Conservation (phyloP, 345 rosid genomes). For the Boechera divaricarpa region DNA sequence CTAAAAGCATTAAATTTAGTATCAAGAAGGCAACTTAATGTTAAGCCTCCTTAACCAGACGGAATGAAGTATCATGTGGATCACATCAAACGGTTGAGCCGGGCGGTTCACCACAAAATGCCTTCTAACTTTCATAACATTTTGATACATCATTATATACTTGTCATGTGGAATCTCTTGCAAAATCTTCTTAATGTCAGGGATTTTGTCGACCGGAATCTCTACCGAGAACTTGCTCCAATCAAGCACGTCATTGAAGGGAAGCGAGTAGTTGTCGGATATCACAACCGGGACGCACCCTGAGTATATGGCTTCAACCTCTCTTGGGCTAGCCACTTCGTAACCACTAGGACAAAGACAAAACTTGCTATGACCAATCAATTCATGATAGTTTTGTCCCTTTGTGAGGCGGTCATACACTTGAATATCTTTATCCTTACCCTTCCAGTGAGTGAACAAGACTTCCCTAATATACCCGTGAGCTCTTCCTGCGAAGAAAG, state of each 20-base stretch:
- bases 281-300: constrained; percentile 61
- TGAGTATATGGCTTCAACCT: constrained; percentile 51
- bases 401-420: constrained; percentile 52
- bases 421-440: constrained; percentile 51
- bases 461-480: constrained; percentile 54
- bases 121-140: constrained; percentile 47
- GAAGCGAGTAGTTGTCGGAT: constrained; percentile 51
- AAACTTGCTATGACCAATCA: constrained; percentile 60
- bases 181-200: constrained; percentile 57
- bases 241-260: constrained; percentile 60
- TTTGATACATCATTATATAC: constrained; percentile 53
- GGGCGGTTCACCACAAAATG: constrained; percentile 66
- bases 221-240: constrained; percentile 56
- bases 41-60: constrained; percentile 70
- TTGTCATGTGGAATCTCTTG: constrained; percentile 43
- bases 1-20: neutral
- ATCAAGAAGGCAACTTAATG: constrained; percentile 43
- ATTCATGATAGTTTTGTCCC: constrained; percentile 43
- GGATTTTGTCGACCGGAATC: constrained; percentile 49
- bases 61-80: constrained; percentile 68
- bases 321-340: constrained; percentile 70
- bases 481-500: constrained; percentile 54
- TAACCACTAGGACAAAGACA: constrained; percentile 72
- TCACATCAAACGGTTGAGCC: constrained; percentile 55
- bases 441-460: constrained; percentile 52